A percentile compares a stretch with the other conserved stretches of the same genome.
phyloP scores from a whole-genome alignment of 1,139 yeast species.

The Protomyces gravidus region DNA sequence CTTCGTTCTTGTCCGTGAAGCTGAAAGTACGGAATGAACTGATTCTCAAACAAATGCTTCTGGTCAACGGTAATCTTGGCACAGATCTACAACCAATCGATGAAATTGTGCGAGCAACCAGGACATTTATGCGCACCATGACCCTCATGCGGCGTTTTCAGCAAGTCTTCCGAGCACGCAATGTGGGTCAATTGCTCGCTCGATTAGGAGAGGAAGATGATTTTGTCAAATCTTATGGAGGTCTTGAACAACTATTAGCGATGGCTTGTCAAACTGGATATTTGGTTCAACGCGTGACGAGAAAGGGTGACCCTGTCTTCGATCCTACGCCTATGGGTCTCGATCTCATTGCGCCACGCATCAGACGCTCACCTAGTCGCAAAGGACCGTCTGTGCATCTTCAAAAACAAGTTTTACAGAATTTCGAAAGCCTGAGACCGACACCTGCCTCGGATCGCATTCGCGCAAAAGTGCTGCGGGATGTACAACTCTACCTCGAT shows the following conservation, averaged over 20 bases:
- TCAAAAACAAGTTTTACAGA: constrained; percentile 7
- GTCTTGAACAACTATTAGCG: constrained; percentile 1
- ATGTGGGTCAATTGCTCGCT: neutral
- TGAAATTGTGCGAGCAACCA: no score
- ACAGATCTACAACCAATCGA: no score
- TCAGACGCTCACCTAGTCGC: neutral
- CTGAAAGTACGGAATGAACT: no score
- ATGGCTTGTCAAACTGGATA: constrained; percentile 14
- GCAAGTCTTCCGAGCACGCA: constrained; percentile 1
- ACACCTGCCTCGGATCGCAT: constrained; percentile 6
- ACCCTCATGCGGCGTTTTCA: constrained; percentile 11
- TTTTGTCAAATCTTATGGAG: constrained; percentile 4
- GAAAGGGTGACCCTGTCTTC: constrained; percentile 1
- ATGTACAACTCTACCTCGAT: constrained; percentile 15
- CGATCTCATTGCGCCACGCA: neutral
- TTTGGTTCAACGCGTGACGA: neutral
- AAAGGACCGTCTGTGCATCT: neutral
- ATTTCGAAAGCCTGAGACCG: constrained; percentile 9
- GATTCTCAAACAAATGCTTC: no score
- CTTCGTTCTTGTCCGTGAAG: no score
- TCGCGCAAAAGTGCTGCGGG: constrained; percentile 10
- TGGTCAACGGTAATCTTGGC: no score
- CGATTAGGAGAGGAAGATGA: constrained; percentile 16
- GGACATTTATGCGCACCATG: constrained; percentile 3
- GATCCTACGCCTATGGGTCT: neutral